These are phyloP conservation scores for Metschnikowia henanensis DNA, from an alignment of 805 yeast species.

Conservation along the genomic window DNA sequence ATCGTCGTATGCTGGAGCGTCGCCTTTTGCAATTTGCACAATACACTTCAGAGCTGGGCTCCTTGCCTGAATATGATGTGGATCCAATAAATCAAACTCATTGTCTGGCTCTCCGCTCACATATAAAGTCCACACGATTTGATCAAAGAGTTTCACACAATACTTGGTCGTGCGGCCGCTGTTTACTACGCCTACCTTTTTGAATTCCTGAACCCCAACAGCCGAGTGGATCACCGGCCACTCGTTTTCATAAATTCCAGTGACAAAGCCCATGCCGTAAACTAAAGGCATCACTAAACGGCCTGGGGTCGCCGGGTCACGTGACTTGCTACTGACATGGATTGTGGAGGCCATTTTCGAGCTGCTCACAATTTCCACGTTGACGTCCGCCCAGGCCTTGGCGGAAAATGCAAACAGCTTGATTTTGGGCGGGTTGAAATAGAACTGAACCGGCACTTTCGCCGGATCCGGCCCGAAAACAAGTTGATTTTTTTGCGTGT, in stretches of 20 bases:
- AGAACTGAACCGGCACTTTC: constrained; percentile 54
- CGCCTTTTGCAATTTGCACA: constrained; percentile 61
- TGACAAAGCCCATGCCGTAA: constrained; percentile 82
- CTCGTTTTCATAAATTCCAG: constrained; percentile 45
- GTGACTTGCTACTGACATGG: constrained; percentile 13
- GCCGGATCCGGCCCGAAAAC: constrained; percentile 70
- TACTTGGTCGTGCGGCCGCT: constrained; percentile 50
- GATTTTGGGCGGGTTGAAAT: constrained; percentile 67
- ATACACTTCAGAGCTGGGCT: constrained; percentile 28
- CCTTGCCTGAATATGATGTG: constrained; percentile 34
- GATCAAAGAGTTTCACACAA: constrained; percentile 52
- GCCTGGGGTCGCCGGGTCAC: constrained; percentile 32
- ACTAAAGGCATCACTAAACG: constrained; percentile 58
- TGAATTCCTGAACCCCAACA: constrained; percentile 61
- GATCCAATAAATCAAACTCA: constrained; percentile 29
- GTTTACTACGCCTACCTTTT: constrained; percentile 26
- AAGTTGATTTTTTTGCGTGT: constrained; percentile 54
- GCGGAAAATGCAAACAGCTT: constrained; percentile 54
- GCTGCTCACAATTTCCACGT: constrained; percentile 26
- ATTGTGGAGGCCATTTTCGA: constrained; percentile 34
- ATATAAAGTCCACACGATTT: constrained; percentile 66
- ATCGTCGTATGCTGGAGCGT: constrained; percentile 45
- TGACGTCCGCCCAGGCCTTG: constrained; percentile 23
- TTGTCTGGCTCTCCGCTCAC: constrained; percentile 42
- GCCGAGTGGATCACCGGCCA: constrained; percentile 47